These are phyloP conservation scores for Setaria viridis DNA, from an alignment of 202 grass and related monocot genomes.

Conservation along the genomic window DNA sequence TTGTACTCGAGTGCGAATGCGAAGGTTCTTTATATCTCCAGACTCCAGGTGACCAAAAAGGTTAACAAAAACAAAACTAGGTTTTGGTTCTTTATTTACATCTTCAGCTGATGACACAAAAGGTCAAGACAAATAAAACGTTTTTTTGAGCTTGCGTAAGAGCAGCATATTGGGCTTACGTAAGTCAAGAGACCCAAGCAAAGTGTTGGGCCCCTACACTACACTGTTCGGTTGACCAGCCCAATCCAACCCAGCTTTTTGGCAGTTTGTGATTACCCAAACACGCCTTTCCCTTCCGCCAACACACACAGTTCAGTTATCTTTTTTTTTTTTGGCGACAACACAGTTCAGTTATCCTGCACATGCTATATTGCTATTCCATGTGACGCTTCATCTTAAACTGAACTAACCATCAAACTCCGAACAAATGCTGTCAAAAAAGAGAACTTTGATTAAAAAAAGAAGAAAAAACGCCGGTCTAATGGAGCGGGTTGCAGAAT, in stretches of 20 bases:
- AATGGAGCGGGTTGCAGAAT: not conserved
- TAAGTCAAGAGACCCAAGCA: not conserved
- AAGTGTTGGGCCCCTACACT: constrained; percentile 2
- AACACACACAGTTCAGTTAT: not conserved
- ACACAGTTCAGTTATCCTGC: too few species aligned
- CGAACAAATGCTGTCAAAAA: not conserved
- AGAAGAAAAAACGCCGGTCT: not conserved
- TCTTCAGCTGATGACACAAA: too few species aligned
- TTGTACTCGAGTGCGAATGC: not conserved
- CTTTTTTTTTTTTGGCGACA: too few species aligned
- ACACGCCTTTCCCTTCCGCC: not conserved
- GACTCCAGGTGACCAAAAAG: too few species aligned
- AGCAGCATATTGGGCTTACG: too few species aligned
- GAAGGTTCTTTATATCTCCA: not conserved
- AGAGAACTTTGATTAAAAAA: not conserved
- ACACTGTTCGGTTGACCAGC: not conserved
- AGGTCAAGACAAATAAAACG: too few species aligned
- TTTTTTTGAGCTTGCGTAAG: too few species aligned
- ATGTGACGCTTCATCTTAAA: not conserved
- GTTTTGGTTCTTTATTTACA: too few species aligned
- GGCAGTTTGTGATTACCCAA: not conserved
- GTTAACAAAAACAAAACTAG: too few species aligned
- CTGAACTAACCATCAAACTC: not conserved
- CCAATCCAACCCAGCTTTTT: not conserved
- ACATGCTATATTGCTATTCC: not conserved